Evolutionary conservation across 23 red algal genomes (phyloP).

Genomic region (Gracilaria gracilis): DNA sequence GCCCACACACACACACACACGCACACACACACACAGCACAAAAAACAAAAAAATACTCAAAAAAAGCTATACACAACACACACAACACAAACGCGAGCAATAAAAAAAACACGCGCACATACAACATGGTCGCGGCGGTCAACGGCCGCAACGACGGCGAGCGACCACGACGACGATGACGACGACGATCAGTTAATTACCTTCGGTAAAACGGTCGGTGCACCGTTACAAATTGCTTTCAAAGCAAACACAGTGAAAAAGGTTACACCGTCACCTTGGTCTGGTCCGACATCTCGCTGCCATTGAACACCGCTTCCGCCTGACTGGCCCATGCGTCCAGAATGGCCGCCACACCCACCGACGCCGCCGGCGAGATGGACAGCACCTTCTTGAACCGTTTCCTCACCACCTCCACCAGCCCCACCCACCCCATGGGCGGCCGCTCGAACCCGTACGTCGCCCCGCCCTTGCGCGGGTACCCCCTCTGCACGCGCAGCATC

Average conservation of each 20-base stretch:
- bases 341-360: slow-evolving; percentile 71
- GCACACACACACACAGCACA: no score
- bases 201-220: no score
- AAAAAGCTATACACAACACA: no score
- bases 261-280: slow-evolving; percentile 2
- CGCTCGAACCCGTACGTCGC: slow-evolving; percentile 77
- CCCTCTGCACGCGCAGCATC: slow-evolving; percentile 66
- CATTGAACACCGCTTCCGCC: slow-evolving; percentile 72
- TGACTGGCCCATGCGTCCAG: slow-evolving; percentile 79
- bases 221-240: no score
- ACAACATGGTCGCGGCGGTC: no score
- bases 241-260: background rate
- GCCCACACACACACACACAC: no score
- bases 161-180: no score
- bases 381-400: slow-evolving; percentile 64
- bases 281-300: slow-evolving; percentile 47
- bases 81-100: no score
- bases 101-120: no score
- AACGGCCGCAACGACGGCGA: no score
- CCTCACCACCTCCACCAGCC: slow-evolving; percentile 43
- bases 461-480: slow-evolving; percentile 80
- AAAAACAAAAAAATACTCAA: no score
- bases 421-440: slow-evolving; percentile 83
- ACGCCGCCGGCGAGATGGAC: slow-evolving; percentile 66
- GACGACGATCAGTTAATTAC: no score